These are phyloP conservation scores for Phaeophleospora eucalypticola DNA, from an alignment of 2,329 filamentous ascomycete species.

Conservation along the genomic window DNA sequence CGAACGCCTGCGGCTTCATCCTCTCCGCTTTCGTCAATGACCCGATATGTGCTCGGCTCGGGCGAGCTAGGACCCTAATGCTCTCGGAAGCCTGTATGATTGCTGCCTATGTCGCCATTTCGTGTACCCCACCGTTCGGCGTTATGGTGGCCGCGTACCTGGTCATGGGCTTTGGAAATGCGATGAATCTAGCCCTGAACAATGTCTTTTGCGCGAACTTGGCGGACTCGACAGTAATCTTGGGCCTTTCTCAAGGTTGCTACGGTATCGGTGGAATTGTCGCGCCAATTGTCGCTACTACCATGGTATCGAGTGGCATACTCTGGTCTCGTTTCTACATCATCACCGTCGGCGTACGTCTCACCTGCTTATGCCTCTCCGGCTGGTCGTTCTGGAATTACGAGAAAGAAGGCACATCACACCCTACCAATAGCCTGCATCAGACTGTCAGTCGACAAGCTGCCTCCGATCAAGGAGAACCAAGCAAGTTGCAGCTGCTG, in stretches of 20 bases:
- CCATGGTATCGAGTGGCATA: constrained; percentile 59
- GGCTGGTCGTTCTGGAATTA: constrained; percentile 68
- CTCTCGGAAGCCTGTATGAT: constrained; percentile 55
- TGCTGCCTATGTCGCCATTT: constrained; percentile 61
- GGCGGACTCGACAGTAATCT: constrained; percentile 47
- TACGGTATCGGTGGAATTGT: constrained; percentile 52
- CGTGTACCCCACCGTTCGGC: constrained; percentile 66
- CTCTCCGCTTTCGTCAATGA: constrained; percentile 67
- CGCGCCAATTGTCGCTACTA: constrained; percentile 70
- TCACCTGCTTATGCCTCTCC: constrained; percentile 55
- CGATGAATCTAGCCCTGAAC: constrained; percentile 51
- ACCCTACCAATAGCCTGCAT: constrained; percentile 44
- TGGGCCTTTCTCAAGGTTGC: constrained; percentile 62
- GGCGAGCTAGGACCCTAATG: constrained; percentile 61
- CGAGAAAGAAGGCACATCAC: constrained; percentile 55
- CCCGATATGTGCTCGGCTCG: constrained; percentile 57
- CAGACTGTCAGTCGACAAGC: constrained; percentile 40
- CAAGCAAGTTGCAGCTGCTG: constrained; percentile 48
- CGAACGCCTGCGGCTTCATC: constrained; percentile 59
- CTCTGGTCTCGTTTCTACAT: constrained; percentile 72
- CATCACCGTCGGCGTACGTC: constrained; percentile 57
- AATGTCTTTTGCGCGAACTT: constrained; percentile 56
- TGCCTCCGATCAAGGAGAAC: constrained; percentile 35
- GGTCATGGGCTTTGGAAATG: constrained; percentile 55
- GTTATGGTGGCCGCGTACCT: constrained; percentile 59